Evolutionary conservation across 169 alveolate species (phyloP).

Genomic region (Besnoitia besnoiti): DNA sequence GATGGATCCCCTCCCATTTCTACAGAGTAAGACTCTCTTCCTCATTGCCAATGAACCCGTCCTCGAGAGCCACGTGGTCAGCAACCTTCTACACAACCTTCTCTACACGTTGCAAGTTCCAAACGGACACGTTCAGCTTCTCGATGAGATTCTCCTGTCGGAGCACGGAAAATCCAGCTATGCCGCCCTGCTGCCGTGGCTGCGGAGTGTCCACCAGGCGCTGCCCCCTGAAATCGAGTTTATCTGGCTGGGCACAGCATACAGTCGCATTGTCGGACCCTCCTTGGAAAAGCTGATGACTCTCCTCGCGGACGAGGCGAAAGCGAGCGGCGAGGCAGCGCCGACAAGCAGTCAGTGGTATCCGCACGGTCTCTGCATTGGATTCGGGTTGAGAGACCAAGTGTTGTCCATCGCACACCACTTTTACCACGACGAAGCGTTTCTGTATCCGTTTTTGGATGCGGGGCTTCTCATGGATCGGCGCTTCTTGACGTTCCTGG

Average conservation of each 20-base stretch:
- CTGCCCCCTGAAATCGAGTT: neutral
- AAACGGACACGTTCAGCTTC: constrained; percentile 4
- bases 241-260: constrained; percentile 43
- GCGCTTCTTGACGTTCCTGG: neutral
- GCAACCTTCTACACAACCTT: constrained; percentile 55
- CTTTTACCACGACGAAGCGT: constrained; percentile 20
- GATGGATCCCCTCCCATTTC: neutral
- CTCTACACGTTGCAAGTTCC: constrained; percentile 26
- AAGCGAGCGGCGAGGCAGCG: neutral
- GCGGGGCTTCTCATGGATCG: constrained; percentile 40
- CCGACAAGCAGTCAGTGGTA: neutral
- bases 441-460: constrained; percentile 42
- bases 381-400: constrained; percentile 29
- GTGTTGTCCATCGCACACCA: constrained; percentile 30
- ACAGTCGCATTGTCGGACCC: constrained; percentile 32
- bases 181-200: constrained; percentile 13
- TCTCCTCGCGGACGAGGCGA: neutral
- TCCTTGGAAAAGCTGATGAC: constrained; percentile 23
- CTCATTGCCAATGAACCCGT: constrained; percentile 54
- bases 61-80: constrained; percentile 47
- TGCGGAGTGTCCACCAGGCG: neutral
- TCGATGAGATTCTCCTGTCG: constrained; percentile 47
- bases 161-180: constrained; percentile 11
- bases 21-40: constrained; percentile 36
- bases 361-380: constrained; percentile 10